Percentiles rank a stretch among this genome's conserved stretches.
These are phyloP conservation scores for Boehmeria nivea DNA, from an alignment of 306 rosid genomes.

Conservation along the genomic window DNA sequence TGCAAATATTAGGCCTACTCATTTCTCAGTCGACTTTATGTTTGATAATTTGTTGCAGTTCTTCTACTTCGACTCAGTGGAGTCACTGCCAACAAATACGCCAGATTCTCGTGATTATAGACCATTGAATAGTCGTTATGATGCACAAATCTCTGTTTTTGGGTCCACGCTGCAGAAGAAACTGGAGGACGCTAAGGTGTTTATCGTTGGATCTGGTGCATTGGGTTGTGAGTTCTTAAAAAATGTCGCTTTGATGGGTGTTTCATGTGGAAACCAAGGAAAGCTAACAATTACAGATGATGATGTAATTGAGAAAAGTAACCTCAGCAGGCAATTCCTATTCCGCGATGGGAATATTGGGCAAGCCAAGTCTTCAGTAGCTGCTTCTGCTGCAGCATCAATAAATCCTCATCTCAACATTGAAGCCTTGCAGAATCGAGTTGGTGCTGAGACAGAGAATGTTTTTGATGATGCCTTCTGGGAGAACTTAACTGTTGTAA, in stretches of 20 bases:
- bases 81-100: slow-evolving; percentile 81
- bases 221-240: slow-evolving; percentile 88
- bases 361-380: slow-evolving; percentile 87
- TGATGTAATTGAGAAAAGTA: slow-evolving; percentile 97
- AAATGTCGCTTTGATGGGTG: slow-evolving; percentile 94
- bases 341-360: slow-evolving; percentile 99
- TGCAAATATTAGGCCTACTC: neutral
- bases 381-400: slow-evolving; percentile 71
- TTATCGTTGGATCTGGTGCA: slow-evolving; percentile 95
- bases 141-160: slow-evolving; percentile 95
- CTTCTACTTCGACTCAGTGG: slow-evolving; percentile 91
- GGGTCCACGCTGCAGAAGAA: slow-evolving; percentile 83
- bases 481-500: slow-evolving; percentile 66
- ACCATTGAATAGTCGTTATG: slow-evolving; percentile 82
- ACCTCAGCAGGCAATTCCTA: slow-evolving; percentile 94
- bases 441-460: slow-evolving; percentile 74
- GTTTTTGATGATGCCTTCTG: slow-evolving; percentile 66
- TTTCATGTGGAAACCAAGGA: slow-evolving; percentile 73
- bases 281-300: slow-evolving; percentile 85
- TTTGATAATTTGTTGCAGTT: slow-evolving; percentile 43
- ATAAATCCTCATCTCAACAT: slow-evolving; percentile 54
- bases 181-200: slow-evolving; percentile 69
- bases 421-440: slow-evolving; percentile 76
- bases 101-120: slow-evolving; percentile 64
- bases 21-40: neutral